phyloP scores from a whole-genome alignment of 2,329 filamentous ascomycete genomes.

The Leptodontidium sp. region DNA sequence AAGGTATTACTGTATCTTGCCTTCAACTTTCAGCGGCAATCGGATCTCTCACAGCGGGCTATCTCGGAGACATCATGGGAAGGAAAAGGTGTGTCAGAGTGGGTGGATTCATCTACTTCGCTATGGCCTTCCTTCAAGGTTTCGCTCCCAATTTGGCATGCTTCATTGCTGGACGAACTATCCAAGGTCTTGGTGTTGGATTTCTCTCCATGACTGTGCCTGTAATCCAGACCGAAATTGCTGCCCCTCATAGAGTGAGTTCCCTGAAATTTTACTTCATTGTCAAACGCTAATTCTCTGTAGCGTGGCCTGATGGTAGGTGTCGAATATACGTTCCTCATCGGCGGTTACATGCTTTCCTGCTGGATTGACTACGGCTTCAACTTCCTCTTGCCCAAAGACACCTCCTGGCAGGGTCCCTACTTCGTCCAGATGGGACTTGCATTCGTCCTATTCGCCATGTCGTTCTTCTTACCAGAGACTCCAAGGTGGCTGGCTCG shows the following conservation, averaged over 20 bases:
- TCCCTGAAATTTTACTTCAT: not conserved
- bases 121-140: constrained; percentile 17
- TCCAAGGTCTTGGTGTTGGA: constrained; percentile 25
- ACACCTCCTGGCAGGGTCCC: constrained; percentile 22
- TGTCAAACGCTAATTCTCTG: not conserved
- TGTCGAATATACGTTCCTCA: constrained; percentile 19
- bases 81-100: constrained; percentile 16
- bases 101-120: constrained; percentile 20
- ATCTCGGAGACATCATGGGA: constrained; percentile 20
- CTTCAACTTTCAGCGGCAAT: constrained; percentile 13
- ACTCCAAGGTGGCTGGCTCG: constrained; percentile 48
- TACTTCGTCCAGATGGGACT: constrained; percentile 19
- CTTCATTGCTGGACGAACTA: constrained; percentile 18
- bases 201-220: constrained; percentile 23
- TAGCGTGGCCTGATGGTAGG: constrained; percentile 21
- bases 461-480: constrained; percentile 20
- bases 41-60: constrained; percentile 17
- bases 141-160: constrained; percentile 10
- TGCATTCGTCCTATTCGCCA: constrained; percentile 15
- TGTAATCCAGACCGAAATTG: constrained; percentile 22
- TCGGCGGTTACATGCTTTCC: constrained; percentile 22
- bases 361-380: constrained; percentile 24
- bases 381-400: constrained; percentile 20
- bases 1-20: constrained; percentile 20
- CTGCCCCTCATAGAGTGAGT: constrained; percentile 18